Conservation (phyloP, 164 flowering plant species). For the Cinnamomum chago region DNA sequence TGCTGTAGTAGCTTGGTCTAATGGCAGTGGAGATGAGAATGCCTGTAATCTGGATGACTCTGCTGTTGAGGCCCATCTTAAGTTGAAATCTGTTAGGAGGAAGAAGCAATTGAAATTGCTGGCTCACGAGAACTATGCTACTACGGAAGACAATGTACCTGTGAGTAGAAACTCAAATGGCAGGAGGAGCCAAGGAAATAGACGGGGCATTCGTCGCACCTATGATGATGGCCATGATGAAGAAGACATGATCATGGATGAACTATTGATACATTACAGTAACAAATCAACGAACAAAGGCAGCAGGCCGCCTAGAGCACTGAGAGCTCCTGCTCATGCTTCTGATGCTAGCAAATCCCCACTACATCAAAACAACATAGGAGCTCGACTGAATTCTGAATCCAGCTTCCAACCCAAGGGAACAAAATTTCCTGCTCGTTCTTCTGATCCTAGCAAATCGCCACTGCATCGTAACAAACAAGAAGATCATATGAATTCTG, state of each 20-base stretch:
- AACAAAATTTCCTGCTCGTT: constrained; percentile 21
- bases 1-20: constrained; percentile 5
- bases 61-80: constrained; percentile 19
- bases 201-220: constrained; percentile 18
- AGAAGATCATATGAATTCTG: constrained; percentile 20
- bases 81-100: constrained; percentile 46
- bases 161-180: constrained; percentile 1
- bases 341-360: constrained; percentile 18
- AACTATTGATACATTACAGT: constrained; percentile 65
- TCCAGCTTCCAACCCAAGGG: constrained; percentile 6
- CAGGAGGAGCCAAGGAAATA: constrained; percentile 41
- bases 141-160: neutral
- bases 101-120: constrained; percentile 16
- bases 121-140: neutral
- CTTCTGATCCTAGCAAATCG: constrained; percentile 15
- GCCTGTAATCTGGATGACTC: neutral
- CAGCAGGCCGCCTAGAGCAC: constrained; percentile 12
- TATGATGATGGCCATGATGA: constrained; percentile 37
- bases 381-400: neutral
- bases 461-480: constrained; percentile 13
- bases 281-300: neutral
- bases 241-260: constrained; percentile 73
- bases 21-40: constrained; percentile 4
- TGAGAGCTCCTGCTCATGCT: constrained; percentile 20
- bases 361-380: neutral